Evolutionary conservation across 345 rosid species (phyloP).

Genomic region (Lagerstroemia speciosa): DNA sequence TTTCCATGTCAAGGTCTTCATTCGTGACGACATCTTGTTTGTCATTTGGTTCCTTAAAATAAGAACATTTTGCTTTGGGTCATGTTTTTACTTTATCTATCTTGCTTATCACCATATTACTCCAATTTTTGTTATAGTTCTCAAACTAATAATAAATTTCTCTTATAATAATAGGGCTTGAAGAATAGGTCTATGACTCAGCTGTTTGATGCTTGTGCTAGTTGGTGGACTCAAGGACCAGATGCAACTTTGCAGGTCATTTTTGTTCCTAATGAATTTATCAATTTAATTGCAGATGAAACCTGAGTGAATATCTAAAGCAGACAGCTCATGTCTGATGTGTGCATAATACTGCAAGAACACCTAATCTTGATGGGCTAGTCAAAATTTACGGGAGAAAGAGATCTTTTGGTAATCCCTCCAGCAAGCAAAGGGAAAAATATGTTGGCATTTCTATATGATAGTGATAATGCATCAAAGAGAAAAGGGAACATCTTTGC

Average conservation of each 20-base stretch:
- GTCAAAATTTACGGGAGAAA: too few relatives aligned
- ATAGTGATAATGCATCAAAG: not conserved
- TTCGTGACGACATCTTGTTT: not conserved
- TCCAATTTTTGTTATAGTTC: not conserved
- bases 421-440: not conserved
- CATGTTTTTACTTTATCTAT: not conserved
- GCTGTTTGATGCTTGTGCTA: slow-evolving; percentile 96
- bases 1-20: not conserved
- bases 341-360: not conserved
- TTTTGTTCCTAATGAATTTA: not conserved
- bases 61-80: not conserved
- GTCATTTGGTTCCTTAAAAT: not conserved
- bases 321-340: not conserved
- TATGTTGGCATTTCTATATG: not conserved
- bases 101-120: not conserved
- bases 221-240: slow-evolving; percentile 99
- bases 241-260: slow-evolving; percentile 85
- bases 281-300: not conserved
- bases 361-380: not conserved
- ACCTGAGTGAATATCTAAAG: not conserved
- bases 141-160: not conserved
- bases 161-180: slow-evolving; percentile 27
- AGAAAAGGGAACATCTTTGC: not conserved
- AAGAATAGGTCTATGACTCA: slow-evolving; percentile 39
- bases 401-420: not conserved